Base-by-base conservation (phyloP, 805 yeast genomes). In the Lachancea lanzarotensis region DNA sequence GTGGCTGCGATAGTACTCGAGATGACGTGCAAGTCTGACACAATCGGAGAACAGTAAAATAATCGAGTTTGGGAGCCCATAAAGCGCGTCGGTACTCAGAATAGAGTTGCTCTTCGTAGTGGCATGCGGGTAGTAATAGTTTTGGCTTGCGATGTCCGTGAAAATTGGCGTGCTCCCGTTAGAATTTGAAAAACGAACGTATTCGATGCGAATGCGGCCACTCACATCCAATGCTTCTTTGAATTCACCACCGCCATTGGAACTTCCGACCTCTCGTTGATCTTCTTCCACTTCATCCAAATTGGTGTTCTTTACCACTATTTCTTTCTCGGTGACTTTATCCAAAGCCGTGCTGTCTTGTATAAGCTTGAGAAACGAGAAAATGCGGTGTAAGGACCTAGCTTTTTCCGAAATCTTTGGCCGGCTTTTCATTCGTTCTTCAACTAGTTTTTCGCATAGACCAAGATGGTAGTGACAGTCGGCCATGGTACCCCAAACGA, bases 401-500 rank as follows among this genome's bases (percentile, higher is more conserved):
- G 95, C 95, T 62, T 87, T 87, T 17, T 84, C 73, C 0, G 90
- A 81, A 18, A 87, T 63, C 49, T 75, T 77, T 53, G 81, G 77
- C 57, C 88, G 78, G 43, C 70, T 73, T 36, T 68, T 68, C 81
- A 82, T 81, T 55, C 91, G 78, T 52, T 79, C 75, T 29, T 78
- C 76, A 20, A 88, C 82, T 45, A 85, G 81, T 45, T 75, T 76
- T 49, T 86, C 91, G 66, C 95, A 84, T 54, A 88, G 78, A 44
- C 79, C 76, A 43, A 88, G 70, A 65, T 86, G 86, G 46, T 80
- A 74, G 50, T 78, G 79, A 56, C 95, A 86, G 52, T 84, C 93
- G 45, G 84, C 81, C 90, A 85, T 84, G 1, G 91, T 80, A 2
- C 96, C 95, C 87, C 95, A 84, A 13, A 86, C 90, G 42, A 86